Percentiles rank a stretch among this genome's conserved stretches.
Conservation (phyloP, 2,329 filamentous ascomycete species). For the Cercospora citrullina region DNA sequence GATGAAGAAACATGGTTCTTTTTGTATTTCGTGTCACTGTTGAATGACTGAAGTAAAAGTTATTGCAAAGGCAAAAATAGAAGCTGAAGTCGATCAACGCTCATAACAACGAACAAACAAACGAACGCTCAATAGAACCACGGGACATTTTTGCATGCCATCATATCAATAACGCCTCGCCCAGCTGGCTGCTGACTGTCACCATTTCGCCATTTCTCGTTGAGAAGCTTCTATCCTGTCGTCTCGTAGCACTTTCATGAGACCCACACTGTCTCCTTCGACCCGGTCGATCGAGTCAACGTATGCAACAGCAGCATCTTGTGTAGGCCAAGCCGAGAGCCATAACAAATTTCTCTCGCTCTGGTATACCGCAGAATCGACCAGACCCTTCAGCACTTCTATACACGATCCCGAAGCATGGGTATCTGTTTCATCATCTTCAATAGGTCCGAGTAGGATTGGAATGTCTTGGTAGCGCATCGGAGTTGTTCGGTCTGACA, state of each 20-base stretch:
- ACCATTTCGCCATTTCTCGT: slow-evolving; percentile 3
- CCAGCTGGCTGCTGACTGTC: background rate
- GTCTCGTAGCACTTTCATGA: slow-evolving; percentile 14
- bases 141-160: background rate
- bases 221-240: slow-evolving; percentile 2
- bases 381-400: background rate
- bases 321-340: slow-evolving; percentile 13
- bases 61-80: background rate
- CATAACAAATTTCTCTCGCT: slow-evolving; percentile 13
- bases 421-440: background rate
- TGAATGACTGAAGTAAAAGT: background rate
- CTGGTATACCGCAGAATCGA: slow-evolving; percentile 13
- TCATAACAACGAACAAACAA: background rate
- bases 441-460: background rate
- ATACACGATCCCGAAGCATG: background rate
- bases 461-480: slow-evolving; percentile 10
- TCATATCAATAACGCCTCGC: background rate
- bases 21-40: background rate
- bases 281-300: slow-evolving; percentile 10
- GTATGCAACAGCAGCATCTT: slow-evolving; percentile 12
- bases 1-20: too few relatives aligned
- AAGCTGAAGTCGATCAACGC: background rate
- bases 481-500: slow-evolving; percentile 4
- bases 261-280: slow-evolving; percentile 1
- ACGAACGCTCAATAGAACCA: background rate